Evolutionary conservation across 305 asterid genomes (phyloP).

Genomic region (Solanum hybrid): DNA sequence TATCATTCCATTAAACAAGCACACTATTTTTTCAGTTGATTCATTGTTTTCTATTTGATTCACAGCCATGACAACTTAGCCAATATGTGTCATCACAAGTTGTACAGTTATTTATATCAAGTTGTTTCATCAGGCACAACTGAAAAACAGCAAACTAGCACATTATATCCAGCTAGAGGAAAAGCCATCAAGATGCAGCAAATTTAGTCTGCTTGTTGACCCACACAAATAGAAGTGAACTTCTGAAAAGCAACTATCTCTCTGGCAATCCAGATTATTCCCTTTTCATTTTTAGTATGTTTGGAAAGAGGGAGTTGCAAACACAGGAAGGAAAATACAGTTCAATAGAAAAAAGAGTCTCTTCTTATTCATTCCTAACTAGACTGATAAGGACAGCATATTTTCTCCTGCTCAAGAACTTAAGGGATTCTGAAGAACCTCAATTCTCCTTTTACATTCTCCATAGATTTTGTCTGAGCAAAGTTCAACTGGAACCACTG

Average conservation of each 20-base stretch:
- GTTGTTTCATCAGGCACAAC: background rate
- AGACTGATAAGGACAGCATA: background rate
- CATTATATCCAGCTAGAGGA: background rate
- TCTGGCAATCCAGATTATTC: background rate
- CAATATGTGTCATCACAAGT: background rate
- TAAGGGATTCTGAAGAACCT: background rate
- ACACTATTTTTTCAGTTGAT: background rate
- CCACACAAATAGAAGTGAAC: background rate
- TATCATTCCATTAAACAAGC: background rate
- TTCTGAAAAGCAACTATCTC: background rate
- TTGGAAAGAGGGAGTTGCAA: background rate
- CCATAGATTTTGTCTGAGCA: background rate
- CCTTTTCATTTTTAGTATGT: background rate
- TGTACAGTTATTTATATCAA: background rate
- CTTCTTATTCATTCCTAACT: background rate
- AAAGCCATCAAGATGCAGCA: background rate
- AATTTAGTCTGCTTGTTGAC: background rate
- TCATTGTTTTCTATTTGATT: background rate
- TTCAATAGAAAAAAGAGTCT: background rate
- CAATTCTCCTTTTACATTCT: background rate
- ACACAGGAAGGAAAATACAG: background rate
- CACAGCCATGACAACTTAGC: background rate
- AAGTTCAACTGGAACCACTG: background rate
- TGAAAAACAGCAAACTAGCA: background rate
- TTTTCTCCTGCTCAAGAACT: background rate